These are phyloP conservation scores for Hygrophoropsis aurantiaca DNA, from an alignment of 768 basidiomycete species.

Conservation along the genomic window DNA sequence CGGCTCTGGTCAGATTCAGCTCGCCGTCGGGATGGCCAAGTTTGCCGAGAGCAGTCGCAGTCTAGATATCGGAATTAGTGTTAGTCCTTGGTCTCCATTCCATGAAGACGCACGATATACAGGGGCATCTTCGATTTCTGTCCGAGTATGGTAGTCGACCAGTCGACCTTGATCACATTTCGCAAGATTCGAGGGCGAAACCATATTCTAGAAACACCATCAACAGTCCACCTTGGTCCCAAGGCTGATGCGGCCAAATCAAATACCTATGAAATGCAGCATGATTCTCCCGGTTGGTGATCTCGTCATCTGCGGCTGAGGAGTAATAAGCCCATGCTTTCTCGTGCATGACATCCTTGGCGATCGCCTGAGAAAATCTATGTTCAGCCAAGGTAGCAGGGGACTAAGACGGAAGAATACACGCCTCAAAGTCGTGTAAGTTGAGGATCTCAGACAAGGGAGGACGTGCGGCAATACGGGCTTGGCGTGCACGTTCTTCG, in stretches of 20 bases:
- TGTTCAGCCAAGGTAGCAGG: conserved; percentile 9
- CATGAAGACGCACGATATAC: conserved; percentile 59
- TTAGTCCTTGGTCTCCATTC: conserved; percentile 2
- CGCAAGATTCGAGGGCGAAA: conserved; percentile 86
- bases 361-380: conserved; percentile 61
- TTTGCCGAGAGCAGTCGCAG: conserved; percentile 90
- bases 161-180: conserved; percentile 85
- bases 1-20: conserved; percentile 85
- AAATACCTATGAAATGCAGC: conserved; percentile 83
- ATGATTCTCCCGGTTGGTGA: conserved; percentile 87
- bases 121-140: conserved; percentile 73
- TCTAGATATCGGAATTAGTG: conserved; percentile 28
- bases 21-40: conserved; percentile 97
- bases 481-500: conserved; percentile 68
- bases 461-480: conserved; percentile 62
- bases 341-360: conserved; percentile 74
- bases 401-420: conserved; percentile 4
- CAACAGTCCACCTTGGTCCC: too few relatives aligned
- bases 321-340: conserved; percentile 98
- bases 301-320: conserved; percentile 95
- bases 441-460: conserved; percentile 79
- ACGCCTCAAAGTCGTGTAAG: conserved; percentile 92
- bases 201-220: conserved; percentile 60
- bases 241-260: too few relatives aligned
- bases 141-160: conserved; percentile 80